Percentiles rank a stretch among this genome's conserved stretches.
Conservation (phyloP, 345 rosid species). For the Aegle marmelos region DNA sequence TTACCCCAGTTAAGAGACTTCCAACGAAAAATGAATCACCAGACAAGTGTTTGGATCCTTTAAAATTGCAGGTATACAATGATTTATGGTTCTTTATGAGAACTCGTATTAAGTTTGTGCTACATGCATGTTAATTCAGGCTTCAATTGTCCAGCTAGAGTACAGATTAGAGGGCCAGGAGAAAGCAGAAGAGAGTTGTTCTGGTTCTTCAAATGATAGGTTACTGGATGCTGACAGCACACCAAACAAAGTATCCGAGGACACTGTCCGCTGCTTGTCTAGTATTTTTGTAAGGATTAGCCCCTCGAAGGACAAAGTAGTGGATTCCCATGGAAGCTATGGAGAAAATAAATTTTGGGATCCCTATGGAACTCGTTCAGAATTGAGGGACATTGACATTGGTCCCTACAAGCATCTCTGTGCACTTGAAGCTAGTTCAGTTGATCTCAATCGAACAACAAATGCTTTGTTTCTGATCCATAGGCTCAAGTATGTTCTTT, state of each 20-base stretch:
- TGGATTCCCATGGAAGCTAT: slow-evolving; percentile 20
- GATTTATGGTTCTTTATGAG: not conserved
- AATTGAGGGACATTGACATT: slow-evolving; percentile 39
- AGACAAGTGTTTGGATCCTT: slow-evolving; percentile 31
- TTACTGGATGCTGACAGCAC: slow-evolving; percentile 33
- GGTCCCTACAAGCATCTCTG: slow-evolving; percentile 64
- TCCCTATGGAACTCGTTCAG: slow-evolving; percentile 55
- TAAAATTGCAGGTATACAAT: slow-evolving; percentile 34
- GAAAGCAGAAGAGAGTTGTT: slow-evolving; percentile 49
- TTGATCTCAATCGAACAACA: slow-evolving; percentile 55
- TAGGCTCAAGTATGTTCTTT: slow-evolving; percentile 64
- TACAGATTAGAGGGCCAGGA: slow-evolving; percentile 59
- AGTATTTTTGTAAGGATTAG: slow-evolving; percentile 67
- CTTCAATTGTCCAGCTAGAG: slow-evolving; percentile 53
- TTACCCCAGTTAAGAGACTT: slow-evolving; percentile 49
- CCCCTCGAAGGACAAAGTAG: slow-evolving; percentile 48
- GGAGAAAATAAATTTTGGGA: slow-evolving; percentile 35
- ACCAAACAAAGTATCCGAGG: slow-evolving; percentile 79
- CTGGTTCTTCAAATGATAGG: slow-evolving; percentile 40
- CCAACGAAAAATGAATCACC: slow-evolving; percentile 29
- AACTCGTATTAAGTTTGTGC: not conserved
- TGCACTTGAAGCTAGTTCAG: slow-evolving; percentile 49
- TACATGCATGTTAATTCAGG: slow-evolving; percentile 5
- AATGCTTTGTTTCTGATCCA: slow-evolving; percentile 62
- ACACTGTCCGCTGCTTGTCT: slow-evolving; percentile 54